Conservation (phyloP, 2,329 filamentous ascomycete species). For the Neonectria neomacrospora region DNA sequence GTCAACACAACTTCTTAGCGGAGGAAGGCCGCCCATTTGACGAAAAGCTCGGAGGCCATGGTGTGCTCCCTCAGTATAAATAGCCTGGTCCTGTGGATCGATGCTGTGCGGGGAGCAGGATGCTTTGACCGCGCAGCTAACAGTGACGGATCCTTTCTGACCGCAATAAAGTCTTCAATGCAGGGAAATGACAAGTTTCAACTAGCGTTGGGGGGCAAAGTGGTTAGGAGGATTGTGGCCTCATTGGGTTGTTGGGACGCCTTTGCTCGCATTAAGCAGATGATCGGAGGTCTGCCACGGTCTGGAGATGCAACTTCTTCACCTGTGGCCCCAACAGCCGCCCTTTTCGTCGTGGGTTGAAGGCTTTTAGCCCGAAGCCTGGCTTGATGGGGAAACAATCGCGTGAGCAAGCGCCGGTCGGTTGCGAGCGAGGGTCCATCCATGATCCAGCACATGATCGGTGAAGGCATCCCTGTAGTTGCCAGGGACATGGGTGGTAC, state of each 20-base stretch:
- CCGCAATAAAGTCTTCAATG: slow-evolving; percentile 39
- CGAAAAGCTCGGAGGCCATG: slow-evolving; percentile 20
- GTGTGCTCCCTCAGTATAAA: slow-evolving; percentile 37
- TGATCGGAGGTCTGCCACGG: slow-evolving; percentile 27
- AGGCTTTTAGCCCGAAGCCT: slow-evolving; percentile 31
- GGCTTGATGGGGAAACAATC: slow-evolving; percentile 37
- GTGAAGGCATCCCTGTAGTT: slow-evolving; percentile 11
- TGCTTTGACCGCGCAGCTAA: slow-evolving; percentile 43
- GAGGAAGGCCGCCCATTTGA: slow-evolving; percentile 14
- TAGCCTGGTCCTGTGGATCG: slow-evolving; percentile 35
- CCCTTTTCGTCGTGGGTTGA: slow-evolving; percentile 30
- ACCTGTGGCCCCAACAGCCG: slow-evolving; percentile 37
- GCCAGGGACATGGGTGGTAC: slow-evolving; percentile 3
- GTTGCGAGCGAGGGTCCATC: slow-evolving; percentile 15
- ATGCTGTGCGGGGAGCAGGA: slow-evolving; percentile 37
- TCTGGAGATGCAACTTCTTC: slow-evolving; percentile 29
- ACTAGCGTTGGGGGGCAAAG: slow-evolving; percentile 28
- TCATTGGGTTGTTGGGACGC: slow-evolving; percentile 26
- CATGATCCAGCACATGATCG: slow-evolving; percentile 23
- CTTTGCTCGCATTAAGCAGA: slow-evolving; percentile 1
- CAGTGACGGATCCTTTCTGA: slow-evolving; percentile 40
- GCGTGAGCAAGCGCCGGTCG: slow-evolving; percentile 22
- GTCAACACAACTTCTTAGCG: slow-evolving; percentile 17
- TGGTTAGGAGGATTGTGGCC: slow-evolving; percentile 24
- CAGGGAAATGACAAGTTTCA: slow-evolving; percentile 30